Conservation (phyloP, 2,329 filamentous ascomycete species). For the Daldinia sp. region DNA sequence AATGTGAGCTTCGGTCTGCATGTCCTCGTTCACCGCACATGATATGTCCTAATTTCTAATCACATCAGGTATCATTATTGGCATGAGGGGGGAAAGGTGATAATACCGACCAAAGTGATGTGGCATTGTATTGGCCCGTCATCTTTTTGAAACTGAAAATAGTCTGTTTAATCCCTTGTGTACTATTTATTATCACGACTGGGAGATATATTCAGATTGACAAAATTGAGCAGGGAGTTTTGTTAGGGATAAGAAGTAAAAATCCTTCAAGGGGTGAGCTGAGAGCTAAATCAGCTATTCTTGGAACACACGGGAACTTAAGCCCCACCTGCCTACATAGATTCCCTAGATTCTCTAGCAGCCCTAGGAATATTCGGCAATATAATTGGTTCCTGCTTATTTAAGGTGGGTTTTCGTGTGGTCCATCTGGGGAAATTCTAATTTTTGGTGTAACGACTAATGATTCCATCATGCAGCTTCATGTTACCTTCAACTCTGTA, state of each 20-base stretch:
- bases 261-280: background rate
- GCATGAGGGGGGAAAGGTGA: background rate
- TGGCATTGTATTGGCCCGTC: slow-evolving; percentile 5
- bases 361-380: background rate
- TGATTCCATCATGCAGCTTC: background rate
- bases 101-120: slow-evolving; percentile 7
- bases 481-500: too few species aligned
- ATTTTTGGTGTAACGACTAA: background rate
- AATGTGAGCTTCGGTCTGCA: background rate
- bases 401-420: background rate
- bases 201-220: background rate
- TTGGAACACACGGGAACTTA: background rate
- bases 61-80: background rate
- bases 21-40: background rate
- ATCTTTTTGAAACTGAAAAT: background rate
- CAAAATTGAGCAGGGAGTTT: background rate
- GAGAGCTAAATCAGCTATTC: background rate
- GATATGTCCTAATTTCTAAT: background rate
- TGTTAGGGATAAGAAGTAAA: background rate
- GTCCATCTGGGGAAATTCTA: background rate
- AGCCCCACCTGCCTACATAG: background rate
- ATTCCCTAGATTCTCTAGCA: too few species aligned
- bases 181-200: background rate
- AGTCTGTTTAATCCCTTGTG: background rate
- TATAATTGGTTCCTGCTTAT: background rate